These are phyloP conservation scores for Teratosphaeria pseudoeucalypti DNA, from an alignment of 2,329 filamentous ascomycete genomes.

Conservation along the genomic window DNA sequence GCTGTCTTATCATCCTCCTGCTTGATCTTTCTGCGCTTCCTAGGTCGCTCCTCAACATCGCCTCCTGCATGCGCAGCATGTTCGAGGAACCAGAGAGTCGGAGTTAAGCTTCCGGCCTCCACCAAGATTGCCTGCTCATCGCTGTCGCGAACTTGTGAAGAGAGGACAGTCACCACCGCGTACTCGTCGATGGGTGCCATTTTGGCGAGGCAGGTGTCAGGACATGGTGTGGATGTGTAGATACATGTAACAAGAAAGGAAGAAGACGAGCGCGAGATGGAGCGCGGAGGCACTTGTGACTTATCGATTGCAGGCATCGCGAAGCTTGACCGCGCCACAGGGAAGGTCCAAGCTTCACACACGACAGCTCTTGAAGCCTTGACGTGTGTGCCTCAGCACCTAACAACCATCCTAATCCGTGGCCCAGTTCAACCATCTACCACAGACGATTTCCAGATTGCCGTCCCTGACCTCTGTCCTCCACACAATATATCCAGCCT, in stretches of 20 bases:
- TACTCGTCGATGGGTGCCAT: slow-evolving; percentile 10
- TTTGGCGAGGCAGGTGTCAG: neutral
- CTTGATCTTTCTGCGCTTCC: slow-evolving; percentile 14
- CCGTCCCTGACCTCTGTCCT: neutral
- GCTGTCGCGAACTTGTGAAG: slow-evolving; percentile 16
- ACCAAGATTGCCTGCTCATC: slow-evolving; percentile 19
- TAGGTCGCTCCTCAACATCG: slow-evolving; percentile 12
- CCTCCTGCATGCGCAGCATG: slow-evolving; percentile 8
- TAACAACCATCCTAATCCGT: neutral
- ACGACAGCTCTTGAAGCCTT: neutral
- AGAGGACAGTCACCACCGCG: slow-evolving; percentile 15
- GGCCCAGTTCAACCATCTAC: neutral
- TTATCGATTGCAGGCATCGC: neutral
- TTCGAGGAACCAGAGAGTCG: slow-evolving; percentile 22
- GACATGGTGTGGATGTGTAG: neutral
- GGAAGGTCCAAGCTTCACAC: neutral
- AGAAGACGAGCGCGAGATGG: neutral
- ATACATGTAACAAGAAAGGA: neutral
- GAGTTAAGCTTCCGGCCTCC: slow-evolving; percentile 23
- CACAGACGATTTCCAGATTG: neutral
- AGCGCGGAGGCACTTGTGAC: neutral
- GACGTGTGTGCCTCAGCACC: neutral
- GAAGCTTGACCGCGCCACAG: neutral
- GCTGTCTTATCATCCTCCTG: neutral
- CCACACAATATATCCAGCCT: slow-evolving; percentile 4